Percentiles rank a stretch among this genome's conserved stretches.
These are phyloP conservation scores for Epithele typhae DNA, from an alignment of 768 basidiomycete genomes.

Conservation along the genomic window DNA sequence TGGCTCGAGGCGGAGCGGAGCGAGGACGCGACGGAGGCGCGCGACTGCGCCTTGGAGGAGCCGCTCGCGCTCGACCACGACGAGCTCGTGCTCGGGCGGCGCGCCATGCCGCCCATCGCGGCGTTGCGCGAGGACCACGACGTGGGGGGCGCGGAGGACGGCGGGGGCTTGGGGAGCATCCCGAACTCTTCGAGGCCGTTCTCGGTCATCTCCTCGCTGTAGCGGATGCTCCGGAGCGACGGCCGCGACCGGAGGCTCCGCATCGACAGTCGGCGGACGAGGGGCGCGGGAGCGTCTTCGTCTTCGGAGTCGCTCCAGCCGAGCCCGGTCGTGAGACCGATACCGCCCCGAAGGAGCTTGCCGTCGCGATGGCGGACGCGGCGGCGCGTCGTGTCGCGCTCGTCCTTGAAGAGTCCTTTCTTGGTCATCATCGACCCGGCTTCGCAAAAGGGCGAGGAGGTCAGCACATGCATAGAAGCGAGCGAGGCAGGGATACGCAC, in stretches of 20 bases:
- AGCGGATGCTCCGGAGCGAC: constrained; percentile 23
- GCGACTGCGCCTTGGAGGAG: constrained; percentile 5
- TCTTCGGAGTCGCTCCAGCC: constrained; percentile 43
- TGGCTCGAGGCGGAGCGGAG: constrained; percentile 9
- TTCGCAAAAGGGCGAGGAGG: neutral
- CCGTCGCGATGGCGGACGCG: constrained; percentile 35
- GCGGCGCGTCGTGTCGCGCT: constrained; percentile 31
- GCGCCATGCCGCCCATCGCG: constrained; percentile 1
- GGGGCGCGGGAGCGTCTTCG: constrained; percentile 36
- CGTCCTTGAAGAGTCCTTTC: constrained; percentile 32
- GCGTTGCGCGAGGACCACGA: constrained; percentile 13
- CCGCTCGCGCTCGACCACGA: constrained; percentile 10
- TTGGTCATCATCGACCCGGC: constrained; percentile 28
- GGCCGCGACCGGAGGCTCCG: constrained; percentile 17
- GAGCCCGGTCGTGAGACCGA: constrained; percentile 38
- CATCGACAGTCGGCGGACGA: constrained; percentile 32
- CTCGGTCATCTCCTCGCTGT: constrained; percentile 18
- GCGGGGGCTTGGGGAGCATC: constrained; percentile 3
- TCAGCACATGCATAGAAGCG: neutral
- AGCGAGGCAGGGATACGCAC: constrained; percentile 21
- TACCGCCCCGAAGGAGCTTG: constrained; percentile 31
- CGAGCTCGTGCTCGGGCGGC: constrained; percentile 12
- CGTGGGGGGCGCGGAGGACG: constrained; percentile 15
- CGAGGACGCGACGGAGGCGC: constrained; percentile 16
- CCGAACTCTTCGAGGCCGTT: constrained; percentile 10